Evolutionary conservation across 345 rosid species (phyloP), one percentile per base, ranked within the genome.

Genomic region (Gossypium arboreum): DNA sequence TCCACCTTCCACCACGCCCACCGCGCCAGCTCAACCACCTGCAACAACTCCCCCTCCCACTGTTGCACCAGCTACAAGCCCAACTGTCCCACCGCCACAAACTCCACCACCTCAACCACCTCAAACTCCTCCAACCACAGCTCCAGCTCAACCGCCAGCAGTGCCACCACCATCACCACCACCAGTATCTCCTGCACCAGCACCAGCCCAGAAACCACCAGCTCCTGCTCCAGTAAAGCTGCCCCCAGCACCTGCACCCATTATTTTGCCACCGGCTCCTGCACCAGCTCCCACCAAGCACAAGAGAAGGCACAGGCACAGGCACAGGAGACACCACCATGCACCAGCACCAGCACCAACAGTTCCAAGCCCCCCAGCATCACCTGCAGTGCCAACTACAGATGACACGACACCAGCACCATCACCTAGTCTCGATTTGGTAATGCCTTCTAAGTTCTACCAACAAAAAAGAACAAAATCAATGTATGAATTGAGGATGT

Each of bases 301-400:
- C 83, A 87, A 83, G 82, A 78, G 72, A 80, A 80, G 75, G 45
- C 83, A 76, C 16, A 86, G 81, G 81, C 97, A 89, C 81, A 89
- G 68, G 82, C 94, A 88, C 82, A 89, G 76, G 82, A 82, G 47
- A 79, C 94, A 88, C 82, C 94, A 88, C 81, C 94, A 85, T 52
- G 88, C 92, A 15, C 91, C 87, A 62, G 94, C 97, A 29, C 90
- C 92, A 39, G 94, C 89, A 65, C 97, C 97, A 74, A 76, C 29
- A 17, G 82, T 83, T 24, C 88, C 86, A 10, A 90, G 98, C 80
- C 98, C 98, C 22, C 97, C 98, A n/a, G 81, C 95, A 68, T 97
- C 98, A 62, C 93, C 97, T 27, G 77, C 91, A 7, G 66, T 84
- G 17, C 75, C 90, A 71, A 87, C 79, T 43, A 67, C 89, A 2